phyloP scores from a whole-genome alignment of 306 rosid genomes.

The Cucumis cinereus region DNA sequence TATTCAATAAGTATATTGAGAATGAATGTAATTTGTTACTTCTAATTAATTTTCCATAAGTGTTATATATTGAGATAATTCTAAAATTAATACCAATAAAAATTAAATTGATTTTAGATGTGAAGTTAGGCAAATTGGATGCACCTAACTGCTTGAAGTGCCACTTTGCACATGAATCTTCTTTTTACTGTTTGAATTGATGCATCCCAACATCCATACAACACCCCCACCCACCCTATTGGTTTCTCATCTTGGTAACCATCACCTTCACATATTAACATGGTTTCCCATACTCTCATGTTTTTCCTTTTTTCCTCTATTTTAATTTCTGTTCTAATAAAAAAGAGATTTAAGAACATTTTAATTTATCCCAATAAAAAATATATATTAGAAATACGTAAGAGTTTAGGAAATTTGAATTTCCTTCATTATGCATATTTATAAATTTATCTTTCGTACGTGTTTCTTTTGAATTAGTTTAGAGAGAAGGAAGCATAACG shows the following conservation, averaged over 20 bases:
- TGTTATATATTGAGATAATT: too few species aligned
- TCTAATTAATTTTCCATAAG: too few species aligned
- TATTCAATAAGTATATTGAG: too few species aligned
- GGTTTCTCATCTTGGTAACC: neutral
- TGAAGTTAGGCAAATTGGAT: slow-evolving; percentile 1
- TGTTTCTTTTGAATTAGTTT: neutral
- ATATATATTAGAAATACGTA: too few species aligned
- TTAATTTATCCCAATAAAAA: too few species aligned
- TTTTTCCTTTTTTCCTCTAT: neutral
- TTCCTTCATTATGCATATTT: neutral
- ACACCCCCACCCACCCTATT: neutral
- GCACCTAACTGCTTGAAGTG: neutral
- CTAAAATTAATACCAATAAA: neutral
- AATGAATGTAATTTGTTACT: too few species aligned
- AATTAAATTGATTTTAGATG: neutral
- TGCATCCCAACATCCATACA: slow-evolving; percentile 3
- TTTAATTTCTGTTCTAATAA: neutral
- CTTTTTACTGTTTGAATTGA: neutral
- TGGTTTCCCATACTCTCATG: neutral
- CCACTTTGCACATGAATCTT: neutral
- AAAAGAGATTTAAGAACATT: too few species aligned
- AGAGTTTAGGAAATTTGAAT: too few species aligned
- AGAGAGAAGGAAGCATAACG: neutral
- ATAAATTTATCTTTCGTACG: neutral
- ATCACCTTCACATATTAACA: neutral